phyloP scores from a whole-genome alignment of 352 stramenopile genomes.

The Pilasporangium apinafurcum region DNA sequence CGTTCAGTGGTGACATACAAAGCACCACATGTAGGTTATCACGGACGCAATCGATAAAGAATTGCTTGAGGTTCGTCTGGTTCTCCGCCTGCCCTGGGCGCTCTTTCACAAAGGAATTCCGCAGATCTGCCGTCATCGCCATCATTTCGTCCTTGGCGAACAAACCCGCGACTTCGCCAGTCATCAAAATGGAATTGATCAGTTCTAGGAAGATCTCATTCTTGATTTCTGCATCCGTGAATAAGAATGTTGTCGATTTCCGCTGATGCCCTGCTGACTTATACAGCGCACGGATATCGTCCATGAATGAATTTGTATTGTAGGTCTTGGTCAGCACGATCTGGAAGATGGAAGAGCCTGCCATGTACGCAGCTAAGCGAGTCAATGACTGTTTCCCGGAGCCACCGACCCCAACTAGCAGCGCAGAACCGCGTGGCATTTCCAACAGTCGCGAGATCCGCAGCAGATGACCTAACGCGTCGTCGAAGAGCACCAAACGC shows the following conservation, averaged over 20 bases:
- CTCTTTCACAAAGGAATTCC: constrained; percentile 93
- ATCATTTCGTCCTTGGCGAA: constrained; percentile 99
- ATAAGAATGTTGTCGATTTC: constrained; percentile 97
- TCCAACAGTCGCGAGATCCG: constrained; percentile 95
- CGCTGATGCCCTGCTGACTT: constrained; percentile 95
- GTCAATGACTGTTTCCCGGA: constrained; percentile 98
- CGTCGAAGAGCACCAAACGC: constrained; percentile 98
- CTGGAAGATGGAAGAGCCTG: constrained; percentile 95
- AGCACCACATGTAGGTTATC: constrained; percentile 98
- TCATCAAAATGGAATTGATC: constrained; percentile 98
- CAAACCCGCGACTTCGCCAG: constrained; percentile 96
- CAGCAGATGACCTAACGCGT: constrained; percentile 95
- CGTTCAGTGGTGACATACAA: constrained; percentile 98
- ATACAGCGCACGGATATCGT: constrained; percentile 96
- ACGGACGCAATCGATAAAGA: constrained; percentile 97
- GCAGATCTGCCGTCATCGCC: constrained; percentile 96
- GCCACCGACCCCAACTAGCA: constrained; percentile 96
- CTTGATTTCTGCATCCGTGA: constrained; percentile 99
- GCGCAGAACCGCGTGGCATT: constrained; percentile 93
- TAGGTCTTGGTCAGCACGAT: constrained; percentile 98
- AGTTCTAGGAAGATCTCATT: constrained; percentile 98
- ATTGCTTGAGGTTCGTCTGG: constrained; percentile 96
- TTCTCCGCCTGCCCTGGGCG: constrained; percentile 93
- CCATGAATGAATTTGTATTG: constrained; percentile 96
- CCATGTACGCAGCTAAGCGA: constrained; percentile 95